Conservation (phyloP, 805 yeast genomes). For the Wickerhamiella brachini region DNA sequence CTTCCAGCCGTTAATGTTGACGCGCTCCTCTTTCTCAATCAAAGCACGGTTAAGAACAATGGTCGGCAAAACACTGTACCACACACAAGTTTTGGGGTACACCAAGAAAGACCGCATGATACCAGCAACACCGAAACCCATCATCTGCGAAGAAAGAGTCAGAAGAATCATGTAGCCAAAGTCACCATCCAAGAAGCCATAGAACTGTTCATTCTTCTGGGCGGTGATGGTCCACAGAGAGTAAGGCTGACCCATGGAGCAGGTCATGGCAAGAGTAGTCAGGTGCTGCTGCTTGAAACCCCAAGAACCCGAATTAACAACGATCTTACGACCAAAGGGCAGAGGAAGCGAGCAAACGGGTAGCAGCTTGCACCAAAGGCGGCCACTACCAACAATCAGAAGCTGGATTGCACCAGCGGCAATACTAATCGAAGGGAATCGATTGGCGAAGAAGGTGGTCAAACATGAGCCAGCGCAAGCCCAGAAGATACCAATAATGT, state of each 20-base stretch:
- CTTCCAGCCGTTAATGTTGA: slow-evolving; percentile 43
- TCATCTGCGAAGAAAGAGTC: slow-evolving; percentile 35
- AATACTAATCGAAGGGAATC: slow-evolving; percentile 39
- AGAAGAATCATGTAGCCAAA: slow-evolving; percentile 34
- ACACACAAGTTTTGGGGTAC: slow-evolving; percentile 32
- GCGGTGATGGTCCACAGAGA: slow-evolving; percentile 21
- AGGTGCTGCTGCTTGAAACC: slow-evolving; percentile 52
- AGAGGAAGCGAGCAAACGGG: slow-evolving; percentile 1
- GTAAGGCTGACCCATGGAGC: slow-evolving; percentile 14
- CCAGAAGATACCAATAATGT: slow-evolving; percentile 36
- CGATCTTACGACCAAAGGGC: slow-evolving; percentile 2
- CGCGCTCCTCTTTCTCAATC: slow-evolving; percentile 16
- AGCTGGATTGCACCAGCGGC: slow-evolving; percentile 42
- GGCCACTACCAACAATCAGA: slow-evolving; percentile 47
- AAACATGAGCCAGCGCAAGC: slow-evolving; percentile 40
- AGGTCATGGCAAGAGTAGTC: slow-evolving; percentile 28
- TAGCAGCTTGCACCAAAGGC: slow-evolving; percentile 24
- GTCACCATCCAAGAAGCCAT: slow-evolving; percentile 21
- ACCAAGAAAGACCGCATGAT: slow-evolving; percentile 38
- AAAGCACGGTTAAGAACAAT: slow-evolving; percentile 38
- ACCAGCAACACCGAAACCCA: slow-evolving; percentile 43
- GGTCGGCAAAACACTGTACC: slow-evolving; percentile 45
- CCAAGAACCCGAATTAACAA: slow-evolving; percentile 50
- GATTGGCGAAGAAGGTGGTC: slow-evolving; percentile 42
- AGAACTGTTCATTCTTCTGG: slow-evolving; percentile 21